phyloP scores from a whole-genome alignment of 371 early-diverging fungal genomes.

The Syncephalis plumigaleata region DNA sequence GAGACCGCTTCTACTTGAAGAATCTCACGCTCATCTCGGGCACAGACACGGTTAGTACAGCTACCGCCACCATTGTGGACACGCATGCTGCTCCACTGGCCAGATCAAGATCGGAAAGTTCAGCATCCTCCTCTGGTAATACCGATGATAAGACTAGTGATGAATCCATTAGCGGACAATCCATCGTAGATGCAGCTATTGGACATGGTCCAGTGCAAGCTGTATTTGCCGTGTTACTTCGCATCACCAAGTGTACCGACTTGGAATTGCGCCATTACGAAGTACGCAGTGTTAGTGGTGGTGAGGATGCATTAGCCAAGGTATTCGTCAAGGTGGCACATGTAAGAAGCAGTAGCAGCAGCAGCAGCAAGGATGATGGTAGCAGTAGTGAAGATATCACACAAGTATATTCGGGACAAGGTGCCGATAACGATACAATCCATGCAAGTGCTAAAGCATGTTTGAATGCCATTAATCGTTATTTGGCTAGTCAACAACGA shows the following conservation, averaged over 20 bases:
- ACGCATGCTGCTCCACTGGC: neutral
- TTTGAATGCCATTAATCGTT: slow-evolving; percentile 63
- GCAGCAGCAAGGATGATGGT: too few relatives aligned
- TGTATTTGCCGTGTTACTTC: slow-evolving; percentile 66
- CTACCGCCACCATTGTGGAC: slow-evolving; percentile 57
- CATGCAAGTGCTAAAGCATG: slow-evolving; percentile 74
- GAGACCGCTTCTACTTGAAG: slow-evolving; percentile 1
- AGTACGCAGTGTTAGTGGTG: slow-evolving; percentile 69
- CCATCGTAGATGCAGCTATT: slow-evolving; percentile 52
- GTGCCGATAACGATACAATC: slow-evolving; percentile 68
- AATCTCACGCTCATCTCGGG: neutral
- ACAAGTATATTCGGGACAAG: slow-evolving; percentile 42
- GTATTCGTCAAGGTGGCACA: slow-evolving; percentile 53
- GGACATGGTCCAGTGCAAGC: slow-evolving; percentile 74
- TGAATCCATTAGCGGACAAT: slow-evolving; percentile 19
- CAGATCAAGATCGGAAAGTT: neutral
- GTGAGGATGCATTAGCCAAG: slow-evolving; percentile 71
- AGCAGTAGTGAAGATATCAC: slow-evolving; percentile 6
- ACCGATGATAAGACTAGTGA: slow-evolving; percentile 11
- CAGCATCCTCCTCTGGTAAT: neutral
- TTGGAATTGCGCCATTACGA: slow-evolving; percentile 48
- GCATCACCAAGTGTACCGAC: slow-evolving; percentile 37
- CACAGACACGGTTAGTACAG: slow-evolving; percentile 14
- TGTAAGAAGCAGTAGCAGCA: neutral
- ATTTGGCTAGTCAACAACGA: too few relatives aligned